These are phyloP conservation scores for Drechmeria coniospora DNA, from an alignment of 2,329 filamentous ascomycete species.

Conservation along the genomic window DNA sequence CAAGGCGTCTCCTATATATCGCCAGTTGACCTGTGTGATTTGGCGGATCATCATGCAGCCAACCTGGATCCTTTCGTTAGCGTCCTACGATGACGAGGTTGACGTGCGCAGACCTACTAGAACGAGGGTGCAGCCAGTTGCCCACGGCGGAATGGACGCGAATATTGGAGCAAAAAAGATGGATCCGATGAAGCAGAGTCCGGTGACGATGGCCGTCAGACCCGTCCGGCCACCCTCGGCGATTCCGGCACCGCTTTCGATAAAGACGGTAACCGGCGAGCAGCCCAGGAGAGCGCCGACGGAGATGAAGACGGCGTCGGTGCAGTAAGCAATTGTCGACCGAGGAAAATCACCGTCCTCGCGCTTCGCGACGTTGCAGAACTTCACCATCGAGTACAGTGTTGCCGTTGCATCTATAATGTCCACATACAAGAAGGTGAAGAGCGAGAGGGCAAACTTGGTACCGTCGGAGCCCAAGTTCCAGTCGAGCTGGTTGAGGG, in stretches of 20 bases:
- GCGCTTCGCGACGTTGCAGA: constrained; percentile 48
- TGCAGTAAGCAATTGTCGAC: constrained; percentile 64
- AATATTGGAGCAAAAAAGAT: constrained; percentile 67
- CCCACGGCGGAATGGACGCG: constrained; percentile 64
- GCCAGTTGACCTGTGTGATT: constrained; percentile 61
- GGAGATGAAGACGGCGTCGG: constrained; percentile 56
- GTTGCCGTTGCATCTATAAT: constrained; percentile 68
- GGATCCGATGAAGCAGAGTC: constrained; percentile 54
- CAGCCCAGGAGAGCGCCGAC: constrained; percentile 54
- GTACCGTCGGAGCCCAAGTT: constrained; percentile 36
- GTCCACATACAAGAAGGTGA: constrained; percentile 68
- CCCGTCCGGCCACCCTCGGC: constrained; percentile 61
- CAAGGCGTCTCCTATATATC: constrained; percentile 58
- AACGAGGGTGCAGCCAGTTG: constrained; percentile 58
- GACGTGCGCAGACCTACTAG: constrained; percentile 28
- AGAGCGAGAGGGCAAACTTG: constrained; percentile 55
- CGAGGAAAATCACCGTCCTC: constrained; percentile 71
- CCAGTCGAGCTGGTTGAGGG: constrained; percentile 52
- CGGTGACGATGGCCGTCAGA: constrained; percentile 53
- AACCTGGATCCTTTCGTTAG: constrained; percentile 27
- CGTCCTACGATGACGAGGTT: not conserved
- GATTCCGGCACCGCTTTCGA: constrained; percentile 63
- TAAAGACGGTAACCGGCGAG: constrained; percentile 59
- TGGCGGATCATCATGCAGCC: constrained; percentile 67
- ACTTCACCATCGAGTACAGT: constrained; percentile 68